These are phyloP conservation scores for Amauroascus niger DNA, from an alignment of 2,329 filamentous ascomycete species.

Conservation along the genomic window DNA sequence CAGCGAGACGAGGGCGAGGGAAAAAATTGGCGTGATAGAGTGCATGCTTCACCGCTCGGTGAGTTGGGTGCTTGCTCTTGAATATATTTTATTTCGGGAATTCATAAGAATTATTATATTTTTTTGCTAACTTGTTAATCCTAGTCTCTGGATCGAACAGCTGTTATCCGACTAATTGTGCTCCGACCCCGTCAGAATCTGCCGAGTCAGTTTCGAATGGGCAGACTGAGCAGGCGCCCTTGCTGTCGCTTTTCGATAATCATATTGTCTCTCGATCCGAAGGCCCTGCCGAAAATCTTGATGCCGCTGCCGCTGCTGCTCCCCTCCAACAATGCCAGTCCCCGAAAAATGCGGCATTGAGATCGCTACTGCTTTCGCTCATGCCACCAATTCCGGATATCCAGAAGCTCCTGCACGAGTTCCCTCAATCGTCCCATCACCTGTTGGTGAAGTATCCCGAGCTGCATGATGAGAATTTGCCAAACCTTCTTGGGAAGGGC, in stretches of 20 bases:
- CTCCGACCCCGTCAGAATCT: slow-evolving; percentile 2
- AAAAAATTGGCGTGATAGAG: background rate
- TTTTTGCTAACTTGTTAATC: background rate
- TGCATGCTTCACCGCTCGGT: background rate
- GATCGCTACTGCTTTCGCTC: slow-evolving; percentile 26
- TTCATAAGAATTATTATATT: too few species aligned
- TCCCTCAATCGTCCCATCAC: slow-evolving; percentile 25
- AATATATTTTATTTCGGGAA: too few species aligned
- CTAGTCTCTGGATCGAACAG: background rate
- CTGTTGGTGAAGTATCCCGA: slow-evolving; percentile 31
- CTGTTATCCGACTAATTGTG: background rate
- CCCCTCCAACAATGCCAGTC: slow-evolving; percentile 10
- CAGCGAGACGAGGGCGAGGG: slow-evolving; percentile 21
- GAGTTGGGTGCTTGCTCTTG: background rate
- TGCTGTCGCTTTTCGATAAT: slow-evolving; percentile 33
- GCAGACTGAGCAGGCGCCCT: slow-evolving; percentile 29
- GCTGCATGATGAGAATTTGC: slow-evolving; percentile 19
- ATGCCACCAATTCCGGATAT: slow-evolving; percentile 29
- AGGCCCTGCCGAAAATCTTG: background rate
- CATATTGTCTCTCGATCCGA: slow-evolving; percentile 22
- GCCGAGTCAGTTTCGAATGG: slow-evolving; percentile 16
- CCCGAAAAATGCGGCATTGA: slow-evolving; percentile 22
- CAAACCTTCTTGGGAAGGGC: slow-evolving; percentile 5
- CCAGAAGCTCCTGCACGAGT: slow-evolving; percentile 25
- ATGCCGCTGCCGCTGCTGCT: too few species aligned